A percentile compares a stretch with the other conserved stretches of the same genome.
phyloP scores from a whole-genome alignment of 345 rosid species.

The Carallia pectinifolia region DNA sequence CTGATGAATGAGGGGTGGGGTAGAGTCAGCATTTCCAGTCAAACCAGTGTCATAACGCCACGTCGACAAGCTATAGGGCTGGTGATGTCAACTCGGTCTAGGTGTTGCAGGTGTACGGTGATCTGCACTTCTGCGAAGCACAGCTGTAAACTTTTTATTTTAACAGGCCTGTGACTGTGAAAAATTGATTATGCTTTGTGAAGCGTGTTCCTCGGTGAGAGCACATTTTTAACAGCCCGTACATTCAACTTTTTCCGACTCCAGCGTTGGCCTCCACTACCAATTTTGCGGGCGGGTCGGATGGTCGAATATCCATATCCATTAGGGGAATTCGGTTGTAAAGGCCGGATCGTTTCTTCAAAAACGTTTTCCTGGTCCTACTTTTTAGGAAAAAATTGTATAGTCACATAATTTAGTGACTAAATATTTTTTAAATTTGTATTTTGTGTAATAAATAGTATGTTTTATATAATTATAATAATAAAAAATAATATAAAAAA shows the following conservation, averaged over 20 bases:
- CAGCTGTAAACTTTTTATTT: constrained; percentile 2
- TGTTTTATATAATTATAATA: too few species aligned
- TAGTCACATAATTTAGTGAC: too few species aligned
- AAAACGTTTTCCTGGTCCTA: too few species aligned
- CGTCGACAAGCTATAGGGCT: neutral
- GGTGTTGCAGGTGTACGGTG: constrained; percentile 22
- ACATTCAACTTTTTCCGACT: constrained; percentile 20
- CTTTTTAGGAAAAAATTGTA: too few species aligned
- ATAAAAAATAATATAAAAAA: too few species aligned
- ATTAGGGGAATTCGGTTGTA: too few species aligned
- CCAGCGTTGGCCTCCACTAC: constrained; percentile 12
- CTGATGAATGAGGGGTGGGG: neutral
- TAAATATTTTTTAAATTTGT: too few species aligned
- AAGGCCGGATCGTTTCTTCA: too few species aligned
- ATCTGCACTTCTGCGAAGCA: constrained; percentile 15
- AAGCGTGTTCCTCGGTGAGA: constrained; percentile 30
- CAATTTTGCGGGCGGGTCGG: neutral
- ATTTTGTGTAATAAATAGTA: too few species aligned
- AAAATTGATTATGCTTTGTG: constrained; percentile 1
- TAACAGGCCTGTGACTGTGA: too few species aligned
- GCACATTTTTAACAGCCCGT: constrained; percentile 19
- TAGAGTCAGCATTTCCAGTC: constrained; percentile 8
- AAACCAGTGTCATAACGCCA: neutral
- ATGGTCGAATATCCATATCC: neutral
- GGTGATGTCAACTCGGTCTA: neutral